Evolutionary conservation across 176 grass and related monocot species (phyloP), one percentile per base, ranked within the genome.

Genomic region (Tillandsia leiboldiana): DNA sequence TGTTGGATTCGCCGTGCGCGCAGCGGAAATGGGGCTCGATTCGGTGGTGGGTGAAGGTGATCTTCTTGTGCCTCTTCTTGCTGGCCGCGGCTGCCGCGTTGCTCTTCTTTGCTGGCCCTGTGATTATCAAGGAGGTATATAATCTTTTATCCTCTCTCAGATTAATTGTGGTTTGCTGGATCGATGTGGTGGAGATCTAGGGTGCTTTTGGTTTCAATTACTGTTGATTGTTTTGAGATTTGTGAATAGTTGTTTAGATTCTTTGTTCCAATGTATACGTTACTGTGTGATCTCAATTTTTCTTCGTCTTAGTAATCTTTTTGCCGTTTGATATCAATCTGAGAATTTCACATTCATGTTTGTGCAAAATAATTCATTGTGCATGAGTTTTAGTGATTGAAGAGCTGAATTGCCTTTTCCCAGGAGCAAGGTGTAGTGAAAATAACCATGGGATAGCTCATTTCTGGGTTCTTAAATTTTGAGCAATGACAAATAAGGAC

Each of bases 21-120:
- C 22, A 48, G 9, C 29, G 14, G 20, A 75, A 61, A 7, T 50
- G 28, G 5, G 48, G 9, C 26, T 68, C 29, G 1, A 3, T 77
- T 23, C 66, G 74, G 29, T 69, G 74, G 64, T 77, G 74, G 74
- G 9, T 28, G 51, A 77, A 22, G 65, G 65, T 68, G 65, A 65
- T 49, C 17, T 1, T 77, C 28, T 68, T 69, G 51, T 58, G 65
- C 13, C 64, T 59, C 13, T 68, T 47, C 1, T 59, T 69, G 51
- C 27, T 67, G 12, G 65, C 65, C 0, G 51, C 11, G 28, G 51
- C 18, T 5, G 74, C 28, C 27, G 64, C 65, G 47, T 14, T 68
- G 26, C 12, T 75, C 65, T 26, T 76, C 29, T 76, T 27, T 28
- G 64, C 28, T 29, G 64, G 64, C 17, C 74, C 74, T 14, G 29